A percentile compares a stretch with the other conserved stretches of the same genome.
phyloP scores from a whole-genome alignment of 1,284 basidiomycete genomes.

The Ceratobasidium sp. region DNA sequence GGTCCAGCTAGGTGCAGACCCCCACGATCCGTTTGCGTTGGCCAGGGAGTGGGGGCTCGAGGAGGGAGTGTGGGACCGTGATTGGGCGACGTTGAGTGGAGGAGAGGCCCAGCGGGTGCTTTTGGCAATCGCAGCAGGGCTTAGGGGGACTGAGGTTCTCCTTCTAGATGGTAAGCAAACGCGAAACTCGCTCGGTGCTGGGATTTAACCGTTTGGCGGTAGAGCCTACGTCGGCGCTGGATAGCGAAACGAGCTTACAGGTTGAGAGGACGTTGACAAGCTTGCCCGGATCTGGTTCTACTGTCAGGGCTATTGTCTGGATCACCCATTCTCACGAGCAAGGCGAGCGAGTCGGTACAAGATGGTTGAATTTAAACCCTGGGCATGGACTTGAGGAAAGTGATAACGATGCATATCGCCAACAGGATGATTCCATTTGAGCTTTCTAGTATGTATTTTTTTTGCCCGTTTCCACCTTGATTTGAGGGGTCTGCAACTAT shows the following conservation, averaged over 20 bases:
- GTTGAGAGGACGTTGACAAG: slow-evolving; percentile 73
- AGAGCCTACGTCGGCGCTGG: slow-evolving; percentile 91
- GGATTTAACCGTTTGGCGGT: background rate
- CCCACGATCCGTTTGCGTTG: slow-evolving; percentile 65
- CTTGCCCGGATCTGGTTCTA: slow-evolving; percentile 62
- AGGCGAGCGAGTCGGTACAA: slow-evolving; percentile 74
- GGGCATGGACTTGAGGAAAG: slow-evolving; percentile 32
- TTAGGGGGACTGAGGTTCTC: slow-evolving; percentile 81
- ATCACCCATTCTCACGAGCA: slow-evolving; percentile 88
- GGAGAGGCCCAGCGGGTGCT: slow-evolving; percentile 86
- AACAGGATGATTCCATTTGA: slow-evolving; percentile 15
- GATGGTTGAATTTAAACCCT: slow-evolving; percentile 54
- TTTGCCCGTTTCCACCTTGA: background rate
- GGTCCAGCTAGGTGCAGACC: slow-evolving; percentile 48
- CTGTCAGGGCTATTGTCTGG: slow-evolving; percentile 82
- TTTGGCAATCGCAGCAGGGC: slow-evolving; percentile 75
- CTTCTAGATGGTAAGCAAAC: slow-evolving; percentile 77
- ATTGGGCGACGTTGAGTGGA: slow-evolving; percentile 81
- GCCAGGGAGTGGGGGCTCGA: slow-evolving; percentile 75
- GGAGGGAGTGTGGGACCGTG: slow-evolving; percentile 74
- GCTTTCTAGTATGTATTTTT: background rate
- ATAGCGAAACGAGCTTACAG: slow-evolving; percentile 68
- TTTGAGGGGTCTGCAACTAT: background rate
- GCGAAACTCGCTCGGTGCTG: background rate
- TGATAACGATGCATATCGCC: slow-evolving; percentile 22